Conservation (phyloP, 2,329 filamentous ascomycete genomes). For the Endocalyx cinctus region DNA sequence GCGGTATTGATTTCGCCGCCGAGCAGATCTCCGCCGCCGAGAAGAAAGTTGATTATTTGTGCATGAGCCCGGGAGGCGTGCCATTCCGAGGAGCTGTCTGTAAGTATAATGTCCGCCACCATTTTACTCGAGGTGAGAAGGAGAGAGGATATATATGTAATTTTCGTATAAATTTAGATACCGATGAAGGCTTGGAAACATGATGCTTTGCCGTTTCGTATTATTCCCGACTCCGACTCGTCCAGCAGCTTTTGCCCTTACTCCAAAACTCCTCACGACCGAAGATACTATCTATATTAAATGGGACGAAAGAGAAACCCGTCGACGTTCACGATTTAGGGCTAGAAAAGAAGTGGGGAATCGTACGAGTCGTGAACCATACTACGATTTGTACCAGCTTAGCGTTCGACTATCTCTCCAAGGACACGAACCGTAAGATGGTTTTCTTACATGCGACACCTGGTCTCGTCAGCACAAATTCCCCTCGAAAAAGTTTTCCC, state of each 20-base stretch:
- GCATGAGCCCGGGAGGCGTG: conserved; percentile 20
- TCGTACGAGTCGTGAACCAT: conserved; percentile 19
- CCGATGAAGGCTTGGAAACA: conserved; percentile 26
- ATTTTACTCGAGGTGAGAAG: too few relatives aligned
- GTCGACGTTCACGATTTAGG: conserved; percentile 24
- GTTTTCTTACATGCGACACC: conserved; percentile 28
- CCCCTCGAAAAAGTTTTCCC: conserved; percentile 1
- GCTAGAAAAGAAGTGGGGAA: conserved; percentile 18
- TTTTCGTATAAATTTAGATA: conserved; percentile 16
- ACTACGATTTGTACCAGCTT: conserved; percentile 23
- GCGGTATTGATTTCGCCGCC: conserved; percentile 15
- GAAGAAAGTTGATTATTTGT: conserved; percentile 22
- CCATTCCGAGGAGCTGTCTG: conserved; percentile 15
- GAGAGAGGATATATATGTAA: neutral
- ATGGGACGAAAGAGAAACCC: conserved; percentile 23
- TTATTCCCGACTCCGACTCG: conserved; percentile 25
- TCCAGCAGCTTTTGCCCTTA: conserved; percentile 27
- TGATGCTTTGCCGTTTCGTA: conserved; percentile 24
- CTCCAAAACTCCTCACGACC: conserved; percentile 19
- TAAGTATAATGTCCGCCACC: conserved; percentile 2
- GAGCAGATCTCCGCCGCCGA: conserved; percentile 11
- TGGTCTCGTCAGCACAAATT: conserved; percentile 23
- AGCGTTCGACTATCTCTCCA: conserved; percentile 21
- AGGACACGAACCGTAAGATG: conserved; percentile 13
- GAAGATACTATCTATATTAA: conserved; percentile 28